phyloP scores from a whole-genome alignment of 2,329 filamentous ascomycete genomes.

The Ophiocordyceps camponoti-saundersi region DNA sequence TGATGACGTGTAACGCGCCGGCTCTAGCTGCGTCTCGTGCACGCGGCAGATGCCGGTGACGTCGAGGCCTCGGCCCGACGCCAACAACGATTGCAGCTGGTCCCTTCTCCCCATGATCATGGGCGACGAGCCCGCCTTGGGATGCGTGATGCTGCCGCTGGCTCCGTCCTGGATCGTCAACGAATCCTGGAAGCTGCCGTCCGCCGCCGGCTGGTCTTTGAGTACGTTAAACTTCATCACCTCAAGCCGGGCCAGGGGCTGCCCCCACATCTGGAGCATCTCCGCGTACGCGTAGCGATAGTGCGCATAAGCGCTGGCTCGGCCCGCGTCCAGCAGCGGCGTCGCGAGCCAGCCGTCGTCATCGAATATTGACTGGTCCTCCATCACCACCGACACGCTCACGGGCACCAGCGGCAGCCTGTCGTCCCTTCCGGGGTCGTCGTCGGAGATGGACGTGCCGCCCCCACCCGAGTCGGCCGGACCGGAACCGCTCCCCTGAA shows the following conservation, averaged over 20 bases:
- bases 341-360: conserved; percentile 48
- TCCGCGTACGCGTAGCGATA: conserved; percentile 53
- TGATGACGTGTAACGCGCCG: conserved; percentile 29
- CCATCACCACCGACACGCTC: conserved; percentile 33
- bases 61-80: conserved; percentile 40
- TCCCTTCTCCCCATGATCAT: conserved; percentile 41
- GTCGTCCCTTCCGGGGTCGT: conserved; percentile 31
- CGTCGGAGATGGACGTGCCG: conserved; percentile 35
- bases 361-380: conserved; percentile 49
- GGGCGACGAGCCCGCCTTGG: conserved; percentile 25
- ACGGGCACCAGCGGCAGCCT: conserved; percentile 29
- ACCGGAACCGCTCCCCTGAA: conserved; percentile 30
- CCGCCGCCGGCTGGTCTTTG: conserved; percentile 24
- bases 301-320: conserved; percentile 31
- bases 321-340: conserved; percentile 36
- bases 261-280: conserved; percentile 48
- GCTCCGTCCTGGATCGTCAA: conserved; percentile 21
- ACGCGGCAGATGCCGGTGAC: conserved; percentile 45
- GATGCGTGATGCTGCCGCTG: conserved; percentile 15
- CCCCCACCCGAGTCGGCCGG: conserved; percentile 27
- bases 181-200: conserved; percentile 17
- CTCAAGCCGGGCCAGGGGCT: conserved; percentile 45
- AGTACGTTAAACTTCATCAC: conserved; percentile 54
- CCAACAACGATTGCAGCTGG: conserved; percentile 29
- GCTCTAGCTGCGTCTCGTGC: conserved; percentile 45